A percentile compares a stretch with the other conserved stretches of the same genome.
Conservation (phyloP, 2,329 filamentous ascomycete species). For the Lecanicillium sp. region DNA sequence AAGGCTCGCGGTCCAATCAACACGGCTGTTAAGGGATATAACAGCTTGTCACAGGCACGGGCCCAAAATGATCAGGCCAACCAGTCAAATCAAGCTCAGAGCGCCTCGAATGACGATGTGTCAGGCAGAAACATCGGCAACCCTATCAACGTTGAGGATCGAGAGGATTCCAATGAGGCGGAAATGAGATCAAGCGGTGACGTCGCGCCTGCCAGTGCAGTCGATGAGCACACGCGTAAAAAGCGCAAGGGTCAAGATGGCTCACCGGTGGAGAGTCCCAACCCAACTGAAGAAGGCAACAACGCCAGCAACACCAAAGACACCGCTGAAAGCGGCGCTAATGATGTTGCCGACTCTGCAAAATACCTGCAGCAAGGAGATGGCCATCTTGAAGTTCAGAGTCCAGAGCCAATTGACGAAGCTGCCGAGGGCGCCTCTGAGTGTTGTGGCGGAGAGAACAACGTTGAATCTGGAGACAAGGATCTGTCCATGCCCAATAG, state of each 20-base stretch:
- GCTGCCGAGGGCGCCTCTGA: conserved; percentile 28
- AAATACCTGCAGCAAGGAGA: no score
- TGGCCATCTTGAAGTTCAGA: conserved; percentile 17
- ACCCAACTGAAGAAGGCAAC: neutral
- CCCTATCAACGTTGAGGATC: conserved; percentile 13
- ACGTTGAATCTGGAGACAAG: conserved; percentile 16
- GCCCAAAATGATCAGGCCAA: neutral
- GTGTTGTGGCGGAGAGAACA: conserved; percentile 25
- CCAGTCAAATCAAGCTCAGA: neutral
- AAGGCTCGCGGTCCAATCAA: conserved; percentile 6
- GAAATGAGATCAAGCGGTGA: neutral
- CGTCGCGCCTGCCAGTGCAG: neutral
- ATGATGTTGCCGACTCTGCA: conserved; percentile 16
- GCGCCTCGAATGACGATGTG: conserved; percentile 8
- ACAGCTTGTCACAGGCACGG: neutral
- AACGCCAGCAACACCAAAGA: neutral
- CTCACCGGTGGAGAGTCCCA: neutral
- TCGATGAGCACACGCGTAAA: neutral
- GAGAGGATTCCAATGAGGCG: conserved; percentile 8
- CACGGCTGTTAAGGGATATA: neutral
- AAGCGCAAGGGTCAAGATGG: neutral
- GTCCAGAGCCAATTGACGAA: conserved; percentile 17
- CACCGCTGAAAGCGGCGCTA: conserved; percentile 5
- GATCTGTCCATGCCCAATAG: conserved; percentile 23
- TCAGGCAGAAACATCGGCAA: conserved; percentile 4